Percentiles rank a stretch among this genome's conserved stretches.
phyloP scores from a whole-genome alignment of 768 basidiomycete genomes.

The Lactarius quietus region DNA sequence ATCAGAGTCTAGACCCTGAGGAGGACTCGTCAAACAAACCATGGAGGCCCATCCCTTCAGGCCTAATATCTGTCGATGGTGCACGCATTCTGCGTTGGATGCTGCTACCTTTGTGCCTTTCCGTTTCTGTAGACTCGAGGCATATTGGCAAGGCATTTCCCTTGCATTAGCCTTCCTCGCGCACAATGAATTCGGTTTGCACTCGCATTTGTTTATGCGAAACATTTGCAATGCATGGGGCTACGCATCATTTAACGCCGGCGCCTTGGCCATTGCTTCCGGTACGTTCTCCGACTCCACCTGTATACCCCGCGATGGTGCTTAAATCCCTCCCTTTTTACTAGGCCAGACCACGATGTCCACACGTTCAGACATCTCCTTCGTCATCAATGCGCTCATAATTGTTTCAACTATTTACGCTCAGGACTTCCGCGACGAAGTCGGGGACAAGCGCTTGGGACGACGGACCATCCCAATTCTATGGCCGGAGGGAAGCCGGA shows the following conservation, averaged over 20 bases:
- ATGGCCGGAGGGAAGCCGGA: constrained; percentile 22
- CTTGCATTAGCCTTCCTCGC: constrained; percentile 24
- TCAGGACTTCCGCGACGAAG: constrained; percentile 36
- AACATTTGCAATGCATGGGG: constrained; percentile 26
- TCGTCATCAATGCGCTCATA: constrained; percentile 32
- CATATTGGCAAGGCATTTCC: constrained; percentile 17
- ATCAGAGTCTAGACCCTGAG: constrained; percentile 28
- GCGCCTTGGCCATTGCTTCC: constrained; percentile 26
- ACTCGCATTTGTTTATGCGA: constrained; percentile 24
- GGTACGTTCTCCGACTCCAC: constrained; percentile 1
- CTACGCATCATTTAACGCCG: constrained; percentile 27
- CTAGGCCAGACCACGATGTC: constrained; percentile 1
- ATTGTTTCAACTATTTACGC: constrained; percentile 39
- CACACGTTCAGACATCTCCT: constrained; percentile 10
- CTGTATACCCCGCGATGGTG: neutral
- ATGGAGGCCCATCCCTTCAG: constrained; percentile 30
- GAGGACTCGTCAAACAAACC: constrained; percentile 31
- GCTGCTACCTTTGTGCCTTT: constrained; percentile 26
- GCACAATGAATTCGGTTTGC: constrained; percentile 28
- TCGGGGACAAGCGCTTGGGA: constrained; percentile 33
- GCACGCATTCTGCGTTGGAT: constrained; percentile 28
- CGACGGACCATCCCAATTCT: constrained; percentile 34
- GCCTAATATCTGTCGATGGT: constrained; percentile 23
- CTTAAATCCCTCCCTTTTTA: neutral
- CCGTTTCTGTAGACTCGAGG: constrained; percentile 14